These are phyloP conservation scores for Geum urbanum DNA, from an alignment of 306 rosid genomes.

Conservation along the genomic window DNA sequence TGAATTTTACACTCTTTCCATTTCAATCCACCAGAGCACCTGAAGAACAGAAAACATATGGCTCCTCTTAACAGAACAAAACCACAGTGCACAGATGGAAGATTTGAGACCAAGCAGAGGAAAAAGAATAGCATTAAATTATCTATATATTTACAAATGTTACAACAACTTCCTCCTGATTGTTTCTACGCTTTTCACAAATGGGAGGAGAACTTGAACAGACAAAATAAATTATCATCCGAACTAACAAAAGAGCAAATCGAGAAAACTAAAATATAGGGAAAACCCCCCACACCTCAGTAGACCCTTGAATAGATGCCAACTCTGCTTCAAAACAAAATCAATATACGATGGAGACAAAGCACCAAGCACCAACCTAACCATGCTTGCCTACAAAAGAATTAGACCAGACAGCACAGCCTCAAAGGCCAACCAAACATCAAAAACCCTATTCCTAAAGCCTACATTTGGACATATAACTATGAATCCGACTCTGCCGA, in stretches of 20 bases:
- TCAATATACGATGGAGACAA: conserved; percentile 63
- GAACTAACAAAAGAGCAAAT: conserved; percentile 34
- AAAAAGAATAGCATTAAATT: conserved; percentile 53
- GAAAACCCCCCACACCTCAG: conserved; percentile 40
- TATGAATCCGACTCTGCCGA: conserved; percentile 42
- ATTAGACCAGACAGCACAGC: conserved; percentile 41
- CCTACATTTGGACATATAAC: conserved; percentile 46
- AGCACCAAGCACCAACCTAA: conserved; percentile 29
- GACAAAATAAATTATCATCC: conserved; percentile 42
- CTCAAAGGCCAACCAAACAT: conserved; percentile 47
- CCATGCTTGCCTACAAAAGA: conserved; percentile 79
- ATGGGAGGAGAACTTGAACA: conserved; percentile 38
- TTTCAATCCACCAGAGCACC: not conserved
- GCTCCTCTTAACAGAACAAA: not conserved
- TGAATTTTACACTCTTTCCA: too few relatives aligned
- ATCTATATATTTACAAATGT: conserved; percentile 70
- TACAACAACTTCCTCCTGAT: conserved; percentile 45
- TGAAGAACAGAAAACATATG: not conserved
- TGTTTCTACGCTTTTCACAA: conserved; percentile 48
- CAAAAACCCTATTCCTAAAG: conserved; percentile 49
- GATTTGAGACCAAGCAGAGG: conserved; percentile 31
- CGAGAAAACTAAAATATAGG: conserved; percentile 32
- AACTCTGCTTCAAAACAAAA: conserved; percentile 43
- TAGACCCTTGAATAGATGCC: conserved; percentile 41
- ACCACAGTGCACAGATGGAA: not conserved